Percentiles rank a stretch among this genome's conserved stretches.
Evolutionary conservation across 345 rosid species (phyloP).

Genomic region (Aegle marmelos): DNA sequence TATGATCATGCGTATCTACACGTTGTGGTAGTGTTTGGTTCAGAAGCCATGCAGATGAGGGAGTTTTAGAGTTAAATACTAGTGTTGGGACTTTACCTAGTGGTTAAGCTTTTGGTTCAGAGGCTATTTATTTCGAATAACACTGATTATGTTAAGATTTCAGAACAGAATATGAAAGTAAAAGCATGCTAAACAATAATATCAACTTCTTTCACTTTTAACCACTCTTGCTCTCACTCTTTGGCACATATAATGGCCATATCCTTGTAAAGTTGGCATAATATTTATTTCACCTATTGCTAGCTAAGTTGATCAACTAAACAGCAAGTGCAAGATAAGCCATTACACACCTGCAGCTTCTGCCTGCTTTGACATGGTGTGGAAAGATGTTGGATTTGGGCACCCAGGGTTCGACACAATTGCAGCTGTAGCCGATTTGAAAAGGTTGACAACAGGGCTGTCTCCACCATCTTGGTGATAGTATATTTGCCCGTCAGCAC

Average conservation of each 20-base stretch:
- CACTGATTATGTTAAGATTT: not conserved
- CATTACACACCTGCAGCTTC: conserved; percentile 86
- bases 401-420: conserved; percentile 74
- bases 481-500: conserved; percentile 80
- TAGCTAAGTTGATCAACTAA: conserved; percentile 2
- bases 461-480: conserved; percentile 81
- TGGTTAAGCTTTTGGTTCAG: not conserved
- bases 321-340: not conserved
- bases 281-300: not conserved
- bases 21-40: not conserved
- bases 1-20: not conserved
- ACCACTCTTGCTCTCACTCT: not conserved
- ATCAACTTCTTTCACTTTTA: not conserved
- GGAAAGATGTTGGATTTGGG: conserved; percentile 75
- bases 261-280: too few relatives aligned
- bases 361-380: conserved; percentile 96
- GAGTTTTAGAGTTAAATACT: not conserved
- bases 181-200: not conserved
- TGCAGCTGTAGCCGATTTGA: conserved; percentile 78
- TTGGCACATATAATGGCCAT: too few relatives aligned
- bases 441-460: conserved; percentile 85
- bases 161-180: not conserved
- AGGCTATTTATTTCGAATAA: not conserved
- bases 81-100: not conserved
- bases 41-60: too few relatives aligned